Conservation (phyloP, 305 asterid genomes). For the Striga hermonthica region DNA sequence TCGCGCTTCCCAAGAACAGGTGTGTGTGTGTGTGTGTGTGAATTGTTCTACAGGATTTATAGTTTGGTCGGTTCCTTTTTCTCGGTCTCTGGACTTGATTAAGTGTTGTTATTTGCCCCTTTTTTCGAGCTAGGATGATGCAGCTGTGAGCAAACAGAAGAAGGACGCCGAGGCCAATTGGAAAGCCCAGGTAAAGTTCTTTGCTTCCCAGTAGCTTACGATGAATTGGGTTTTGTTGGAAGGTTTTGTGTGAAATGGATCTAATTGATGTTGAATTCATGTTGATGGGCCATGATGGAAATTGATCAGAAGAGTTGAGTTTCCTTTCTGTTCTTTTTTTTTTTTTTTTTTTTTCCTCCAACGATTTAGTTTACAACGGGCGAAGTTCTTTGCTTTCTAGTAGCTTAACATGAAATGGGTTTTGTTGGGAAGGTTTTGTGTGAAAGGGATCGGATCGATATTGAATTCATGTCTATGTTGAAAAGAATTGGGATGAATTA, state of each 20-base stretch:
- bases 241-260: conserved; percentile 7
- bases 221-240: conserved; percentile 12
- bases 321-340: background rate
- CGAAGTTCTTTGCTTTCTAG: background rate
- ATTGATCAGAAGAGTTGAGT: background rate
- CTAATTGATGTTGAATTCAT: conserved; percentile 16
- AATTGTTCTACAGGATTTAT: background rate
- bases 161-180: conserved; percentile 95
- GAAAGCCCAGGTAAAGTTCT: conserved; percentile 64
- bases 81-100: background rate
- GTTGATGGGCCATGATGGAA: conserved; percentile 7
- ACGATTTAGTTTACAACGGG: conserved; percentile 38
- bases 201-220: conserved; percentile 7
- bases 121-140: conserved; percentile 60
- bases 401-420: conserved; percentile 22
- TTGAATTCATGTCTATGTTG: conserved; percentile 14
- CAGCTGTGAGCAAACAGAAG: conserved; percentile 78
- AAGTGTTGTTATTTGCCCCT: conserved; percentile 12
- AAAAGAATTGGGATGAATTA: background rate
- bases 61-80: conserved; percentile 7
- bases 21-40: conserved; percentile 13
- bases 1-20: conserved; percentile 84
- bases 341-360: background rate
- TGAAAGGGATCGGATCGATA: conserved; percentile 8
- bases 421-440: conserved; percentile 2